A percentile compares a stretch with the other conserved stretches of the same genome.
phyloP scores from a whole-genome alignment of 225 moss, liverwort and hornwort genomes.

The Climacium dendroides region DNA sequence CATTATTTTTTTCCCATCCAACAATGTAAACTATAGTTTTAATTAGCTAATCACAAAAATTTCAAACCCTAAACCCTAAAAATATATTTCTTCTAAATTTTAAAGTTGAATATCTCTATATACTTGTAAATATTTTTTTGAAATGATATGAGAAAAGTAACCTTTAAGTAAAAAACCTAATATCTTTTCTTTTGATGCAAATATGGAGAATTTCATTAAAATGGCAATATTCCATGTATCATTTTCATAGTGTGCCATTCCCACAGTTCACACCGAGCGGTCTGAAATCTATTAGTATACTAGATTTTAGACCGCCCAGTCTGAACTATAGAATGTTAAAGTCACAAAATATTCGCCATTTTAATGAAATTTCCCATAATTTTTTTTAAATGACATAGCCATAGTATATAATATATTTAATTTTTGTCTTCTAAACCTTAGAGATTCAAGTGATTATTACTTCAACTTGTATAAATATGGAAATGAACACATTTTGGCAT shows the following conservation, averaged over 20 bases:
- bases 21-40: not conserved
- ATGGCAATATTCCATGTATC: no score
- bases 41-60: not conserved
- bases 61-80: not conserved
- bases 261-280: no score
- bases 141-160: not conserved
- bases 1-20: no score
- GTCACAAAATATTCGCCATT: no score
- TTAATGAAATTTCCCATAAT: no score
- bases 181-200: not conserved
- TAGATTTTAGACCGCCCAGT: no score
- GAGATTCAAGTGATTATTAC: not conserved
- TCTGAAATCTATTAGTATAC: no score
- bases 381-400: no score
- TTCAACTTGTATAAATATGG: no score
- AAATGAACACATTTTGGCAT: not conserved
- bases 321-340: no score
- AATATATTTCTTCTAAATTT: not conserved
- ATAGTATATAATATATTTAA: not conserved
- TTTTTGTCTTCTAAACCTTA: accelerated
- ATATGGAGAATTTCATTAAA: no score
- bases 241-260: no score
- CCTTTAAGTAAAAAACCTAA: not conserved
- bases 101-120: not conserved
- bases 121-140: accelerated